phyloP scores from a whole-genome alignment of 768 basidiomycete species.

The Serendipita sp. region DNA sequence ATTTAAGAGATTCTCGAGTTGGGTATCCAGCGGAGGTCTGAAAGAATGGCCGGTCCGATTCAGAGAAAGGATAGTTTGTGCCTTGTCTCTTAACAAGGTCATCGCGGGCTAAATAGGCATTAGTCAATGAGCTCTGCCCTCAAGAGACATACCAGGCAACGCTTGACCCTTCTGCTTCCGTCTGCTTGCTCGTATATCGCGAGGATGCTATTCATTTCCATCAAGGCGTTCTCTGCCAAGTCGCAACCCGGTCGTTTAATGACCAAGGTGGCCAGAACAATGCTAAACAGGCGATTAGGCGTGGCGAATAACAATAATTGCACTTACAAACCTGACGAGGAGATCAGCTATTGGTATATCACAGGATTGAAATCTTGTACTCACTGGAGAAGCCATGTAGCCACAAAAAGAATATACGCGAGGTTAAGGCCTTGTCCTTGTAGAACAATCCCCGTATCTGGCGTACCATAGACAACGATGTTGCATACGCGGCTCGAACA shows the following conservation, averaged over 20 bases:
- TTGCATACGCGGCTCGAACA: not conserved
- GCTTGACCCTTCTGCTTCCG: not conserved
- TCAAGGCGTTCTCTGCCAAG: not conserved
- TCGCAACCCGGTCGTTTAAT: not conserved
- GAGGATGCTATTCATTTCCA: not conserved
- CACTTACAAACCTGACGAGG: not conserved
- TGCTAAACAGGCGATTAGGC: not conserved
- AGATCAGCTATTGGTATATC: not conserved
- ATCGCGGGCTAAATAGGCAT: constrained; percentile 36
- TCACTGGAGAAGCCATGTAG: not conserved
- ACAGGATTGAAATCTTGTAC: not conserved
- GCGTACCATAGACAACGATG: not conserved
- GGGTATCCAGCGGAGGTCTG: not conserved
- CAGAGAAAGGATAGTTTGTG: constrained; percentile 26
- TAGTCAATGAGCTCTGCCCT: constrained; percentile 26
- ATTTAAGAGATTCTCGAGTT: not conserved
- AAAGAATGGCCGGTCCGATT: constrained; percentile 22
- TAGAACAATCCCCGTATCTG: not conserved
- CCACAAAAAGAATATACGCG: constrained; percentile 2
- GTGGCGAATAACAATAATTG: not conserved
- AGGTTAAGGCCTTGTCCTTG: not conserved
- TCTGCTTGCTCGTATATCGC: not conserved
- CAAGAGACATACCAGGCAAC: not conserved
- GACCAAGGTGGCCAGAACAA: not conserved
- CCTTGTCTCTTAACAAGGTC: constrained; percentile 46